These are phyloP conservation scores for Leccinum rimulosum DNA, from an alignment of 768 basidiomycete genomes.

Conservation along the genomic window DNA sequence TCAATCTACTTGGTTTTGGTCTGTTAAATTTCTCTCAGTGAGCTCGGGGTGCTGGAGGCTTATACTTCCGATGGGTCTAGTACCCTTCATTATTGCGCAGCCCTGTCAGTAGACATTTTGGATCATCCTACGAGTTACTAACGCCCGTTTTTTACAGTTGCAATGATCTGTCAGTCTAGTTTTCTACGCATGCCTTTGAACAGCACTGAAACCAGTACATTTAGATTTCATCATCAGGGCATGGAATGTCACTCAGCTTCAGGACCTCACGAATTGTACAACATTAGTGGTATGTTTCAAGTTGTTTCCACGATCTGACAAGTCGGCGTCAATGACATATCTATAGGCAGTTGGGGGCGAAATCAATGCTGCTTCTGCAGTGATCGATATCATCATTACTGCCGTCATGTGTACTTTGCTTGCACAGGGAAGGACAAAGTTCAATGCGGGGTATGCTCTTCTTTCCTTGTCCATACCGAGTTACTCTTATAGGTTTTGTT, in stretches of 20 bases:
- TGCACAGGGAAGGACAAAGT: not conserved
- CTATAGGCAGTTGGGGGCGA: not conserved
- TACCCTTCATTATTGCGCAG: not conserved
- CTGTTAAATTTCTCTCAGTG: not conserved
- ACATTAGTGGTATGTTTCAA: not conserved
- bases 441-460: not conserved
- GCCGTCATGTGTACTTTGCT: not conserved
- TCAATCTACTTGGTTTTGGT: not conserved
- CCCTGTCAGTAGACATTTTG: not conserved
- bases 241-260: not conserved
- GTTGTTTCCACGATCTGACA: not conserved
- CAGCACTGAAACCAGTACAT: not conserved
- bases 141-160: not conserved
- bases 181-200: not conserved
- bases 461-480: not conserved
- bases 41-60: not conserved
- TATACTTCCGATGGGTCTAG: not conserved
- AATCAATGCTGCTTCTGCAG: not conserved
- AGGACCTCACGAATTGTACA: not conserved
- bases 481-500: not conserved
- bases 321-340: not conserved
- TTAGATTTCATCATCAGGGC: not conserved
- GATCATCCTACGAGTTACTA: not conserved
- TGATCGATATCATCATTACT: not conserved
- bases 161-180: not conserved